A percentile compares a stretch with the other conserved stretches of the same genome.
Conservation (phyloP, 2,329 filamentous ascomycete genomes). For the Aspergillus phoenicis region DNA sequence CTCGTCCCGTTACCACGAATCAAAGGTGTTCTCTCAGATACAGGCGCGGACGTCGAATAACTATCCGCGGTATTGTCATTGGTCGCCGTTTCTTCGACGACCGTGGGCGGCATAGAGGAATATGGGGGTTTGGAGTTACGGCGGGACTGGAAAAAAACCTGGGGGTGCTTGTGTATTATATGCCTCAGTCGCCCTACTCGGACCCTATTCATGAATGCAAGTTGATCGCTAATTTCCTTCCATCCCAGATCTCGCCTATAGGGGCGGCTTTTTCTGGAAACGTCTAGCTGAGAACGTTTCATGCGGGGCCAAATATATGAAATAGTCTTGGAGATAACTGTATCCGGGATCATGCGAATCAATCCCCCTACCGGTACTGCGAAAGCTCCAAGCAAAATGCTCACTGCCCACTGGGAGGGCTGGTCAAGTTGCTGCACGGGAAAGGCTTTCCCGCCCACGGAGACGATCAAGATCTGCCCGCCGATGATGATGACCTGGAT, state of each 20-base stretch:
- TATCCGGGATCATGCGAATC: slow-evolving; percentile 63
- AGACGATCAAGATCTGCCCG: slow-evolving; percentile 71
- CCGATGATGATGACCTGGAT: slow-evolving; percentile 69
- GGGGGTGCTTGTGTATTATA: slow-evolving; percentile 56
- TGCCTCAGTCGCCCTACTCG: slow-evolving; percentile 64
- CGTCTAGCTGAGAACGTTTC: slow-evolving; percentile 44
- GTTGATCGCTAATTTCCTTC: slow-evolving; percentile 64
- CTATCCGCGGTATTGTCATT: too few species aligned
- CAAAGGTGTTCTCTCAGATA: too few species aligned
- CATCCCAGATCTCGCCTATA: slow-evolving; percentile 63
- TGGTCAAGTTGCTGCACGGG: slow-evolving; percentile 63
- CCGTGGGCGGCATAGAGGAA: too few species aligned
- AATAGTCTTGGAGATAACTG: slow-evolving; percentile 51
- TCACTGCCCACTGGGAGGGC: slow-evolving; percentile 59
- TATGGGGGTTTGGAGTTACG: too few species aligned
- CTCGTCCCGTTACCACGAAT: too few species aligned
- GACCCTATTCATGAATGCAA: slow-evolving; percentile 64
- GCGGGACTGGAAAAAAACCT: too few species aligned
- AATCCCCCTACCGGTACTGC: slow-evolving; percentile 66
- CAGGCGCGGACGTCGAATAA: too few species aligned
- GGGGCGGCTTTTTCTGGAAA: slow-evolving; percentile 50
- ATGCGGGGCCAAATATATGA: slow-evolving; percentile 43
- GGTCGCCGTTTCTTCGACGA: too few species aligned
- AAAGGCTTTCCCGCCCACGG: slow-evolving; percentile 69
- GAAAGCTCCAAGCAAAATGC: slow-evolving; percentile 64